Evolutionary conservation across 176 grass and related monocot species (phyloP), one percentile per base, ranked within the genome.

Genomic region (Pharus latifolius): DNA sequence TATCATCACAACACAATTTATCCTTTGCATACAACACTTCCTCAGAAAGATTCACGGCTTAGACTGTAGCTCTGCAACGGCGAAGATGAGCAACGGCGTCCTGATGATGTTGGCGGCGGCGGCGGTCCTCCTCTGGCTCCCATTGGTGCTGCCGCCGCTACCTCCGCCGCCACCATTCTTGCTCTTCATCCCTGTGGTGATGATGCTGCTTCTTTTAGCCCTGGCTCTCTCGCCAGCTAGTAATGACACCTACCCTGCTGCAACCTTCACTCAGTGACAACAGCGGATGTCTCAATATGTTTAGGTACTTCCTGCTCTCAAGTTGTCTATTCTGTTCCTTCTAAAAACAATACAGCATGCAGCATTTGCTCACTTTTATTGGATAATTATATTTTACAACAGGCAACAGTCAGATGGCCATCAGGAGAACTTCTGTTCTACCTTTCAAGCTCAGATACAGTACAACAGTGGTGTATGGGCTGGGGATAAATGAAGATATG

Each of bases 161-260:
- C 72, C 82, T 0, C 90, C 86, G 3, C 90, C 90, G 5, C 85
- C 90, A 0, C 40, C 67, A 7, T 51, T 81, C 31, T 60, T 95
- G 40, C 83, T 95, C 80, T 65, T 95, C 40, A 15, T 95, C 37
- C 83, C 87, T 14, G 86, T 95, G 38, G 29, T 81, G 49, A 79
- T 95, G 73, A 66, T 95, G 67, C 56, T 90, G 47, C 44, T 95
- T 34, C 87, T 90, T 26, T 82, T 77, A 60, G 87, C 76, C 55
- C 69, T 96, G 34, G 46, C 14, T 22, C 72, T 88, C 41, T 10
- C 47, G 27, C 85, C 82, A 2, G 34, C 86, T 31, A 58, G 72
- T 25, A 34, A 42, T 23, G 73, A 46, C 24, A 18, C 63, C 6
- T 61, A 22, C 12, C 48, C 72, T 32, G 59, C 82, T 57, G 65